phyloP scores from a whole-genome alignment of 2,329 filamentous ascomycete genomes.

The Pestalotiopsis sp. region DNA sequence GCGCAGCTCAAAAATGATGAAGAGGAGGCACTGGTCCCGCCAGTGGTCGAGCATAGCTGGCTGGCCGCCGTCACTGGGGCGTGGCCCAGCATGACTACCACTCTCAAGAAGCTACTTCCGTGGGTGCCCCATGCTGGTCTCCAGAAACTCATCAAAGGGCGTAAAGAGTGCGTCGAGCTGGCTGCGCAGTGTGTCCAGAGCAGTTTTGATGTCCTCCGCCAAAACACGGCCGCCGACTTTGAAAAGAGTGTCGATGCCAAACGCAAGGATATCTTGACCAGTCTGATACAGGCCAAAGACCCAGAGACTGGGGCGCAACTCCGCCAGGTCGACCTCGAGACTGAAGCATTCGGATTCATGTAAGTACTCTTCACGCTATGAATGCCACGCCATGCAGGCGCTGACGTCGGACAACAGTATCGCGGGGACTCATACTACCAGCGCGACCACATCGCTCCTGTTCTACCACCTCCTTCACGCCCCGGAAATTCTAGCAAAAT shows the following conservation, averaged over 20 bases:
- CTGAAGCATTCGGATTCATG: slow-evolving; percentile 7
- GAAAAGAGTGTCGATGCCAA: neutral
- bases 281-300: neutral
- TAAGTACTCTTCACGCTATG: neutral
- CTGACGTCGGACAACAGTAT: neutral
- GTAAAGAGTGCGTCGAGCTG: neutral
- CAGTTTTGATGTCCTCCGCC: neutral
- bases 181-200: neutral
- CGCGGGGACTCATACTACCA: neutral
- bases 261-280: slow-evolving; percentile 2
- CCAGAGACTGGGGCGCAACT: neutral
- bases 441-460: neutral
- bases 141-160: neutral
- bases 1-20: slow-evolving; percentile 2
- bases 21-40: neutral
- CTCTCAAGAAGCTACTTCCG: neutral
- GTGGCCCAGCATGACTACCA: neutral
- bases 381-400: no score
- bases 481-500: neutral
- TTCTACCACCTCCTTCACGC: slow-evolving; percentile 6
- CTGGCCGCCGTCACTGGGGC: neutral
- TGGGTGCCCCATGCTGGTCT: neutral
- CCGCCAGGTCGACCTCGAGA: neutral
- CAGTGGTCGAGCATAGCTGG: slow-evolving; percentile 4
- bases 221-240: neutral